Base-by-base conservation (phyloP, 2,329 filamentous ascomycete genomes). In the Neofusicoccum umdonicola region DNA sequence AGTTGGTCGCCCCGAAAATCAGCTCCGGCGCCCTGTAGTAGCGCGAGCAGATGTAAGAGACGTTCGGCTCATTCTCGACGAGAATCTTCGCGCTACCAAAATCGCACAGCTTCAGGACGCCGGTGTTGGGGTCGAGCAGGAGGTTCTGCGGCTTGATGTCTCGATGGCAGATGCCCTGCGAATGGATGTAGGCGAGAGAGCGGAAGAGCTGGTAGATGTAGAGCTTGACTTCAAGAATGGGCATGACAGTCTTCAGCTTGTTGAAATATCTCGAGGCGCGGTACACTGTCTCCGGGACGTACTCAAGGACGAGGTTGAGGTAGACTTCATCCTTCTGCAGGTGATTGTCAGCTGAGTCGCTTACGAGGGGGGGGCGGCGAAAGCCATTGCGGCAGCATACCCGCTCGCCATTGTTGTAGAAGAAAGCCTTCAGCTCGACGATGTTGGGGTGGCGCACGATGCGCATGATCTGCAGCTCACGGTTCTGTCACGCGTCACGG, bases 171-270 rank as follows among this genome's bases (percentile, higher is more conserved):
- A 99, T 99, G 74, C 95, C 95, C 82, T 97, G 94, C 9, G 95
- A 98, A 82, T 99, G 95, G 72, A 99, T 99, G 82, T 99, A 99
- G 75, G 95, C 95, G 71, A 99, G 86, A 41, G 95, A 96, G 72
- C 95, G 90, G 87, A 99, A 99, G 63, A 99, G 90, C 84, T 99
- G 95, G 82, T 99, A 99, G 77, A 94, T 99, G 85, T 98, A 99
- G 68, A 99, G 90, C 85, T 99, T 99, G 77, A 98, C 93, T 80
- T 99, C 95, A 72, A 99, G 87, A 72, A 94, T 97, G 15, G 95
- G 95, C 95, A 99, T 99, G 62, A 94, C 97, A 6, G 93, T 96
- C 88, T 98, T 99, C 90, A 98, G 90, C 84, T 99, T 99, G 86
- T 96, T 98, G 86, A 99, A 99, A 83, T 97, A 98, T 74, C 95